Percentiles rank a stretch among this genome's conserved stretches.
Conservation (phyloP, 2,329 filamentous ascomycete species). For the Conoideocrella luteorostrata region DNA sequence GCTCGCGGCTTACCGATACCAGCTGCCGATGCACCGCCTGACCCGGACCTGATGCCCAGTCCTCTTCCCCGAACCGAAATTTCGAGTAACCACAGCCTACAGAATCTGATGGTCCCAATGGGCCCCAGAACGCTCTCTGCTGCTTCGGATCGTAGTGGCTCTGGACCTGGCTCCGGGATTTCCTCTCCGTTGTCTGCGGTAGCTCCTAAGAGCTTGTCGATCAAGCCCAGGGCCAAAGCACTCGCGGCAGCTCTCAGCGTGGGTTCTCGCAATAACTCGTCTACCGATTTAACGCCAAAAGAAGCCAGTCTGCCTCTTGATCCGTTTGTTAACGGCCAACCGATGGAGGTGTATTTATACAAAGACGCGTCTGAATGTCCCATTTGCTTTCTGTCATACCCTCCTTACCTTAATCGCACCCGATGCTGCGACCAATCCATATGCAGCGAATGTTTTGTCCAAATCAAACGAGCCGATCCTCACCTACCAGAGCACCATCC, state of each 20-base stretch:
- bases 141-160: slow-evolving; percentile 63
- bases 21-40: slow-evolving; percentile 72
- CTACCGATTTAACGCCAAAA: slow-evolving; percentile 65
- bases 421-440: slow-evolving; percentile 94
- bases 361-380: slow-evolving; percentile 87
- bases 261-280: slow-evolving; percentile 66
- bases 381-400: slow-evolving; percentile 95
- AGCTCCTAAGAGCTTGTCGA: slow-evolving; percentile 46
- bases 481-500: slow-evolving; percentile 75
- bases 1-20: slow-evolving; percentile 80
- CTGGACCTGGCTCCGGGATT: slow-evolving; percentile 50
- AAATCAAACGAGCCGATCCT: slow-evolving; percentile 91
- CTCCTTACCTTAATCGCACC: slow-evolving; percentile 88
- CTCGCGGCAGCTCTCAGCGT: slow-evolving; percentile 72
- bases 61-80: slow-evolving; percentile 38
- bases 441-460: slow-evolving; percentile 97
- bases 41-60: slow-evolving; percentile 53
- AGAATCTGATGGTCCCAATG: slow-evolving; percentile 74
- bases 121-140: slow-evolving; percentile 69
- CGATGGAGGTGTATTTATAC: slow-evolving; percentile 87
- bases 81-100: slow-evolving; percentile 51
- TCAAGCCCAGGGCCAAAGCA: slow-evolving; percentile 83
- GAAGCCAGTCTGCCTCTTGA: slow-evolving; percentile 77
- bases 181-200: slow-evolving; percentile 43
- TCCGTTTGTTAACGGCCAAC: slow-evolving; percentile 88